These are phyloP conservation scores for Pisolithus tinctorius DNA, from an alignment of 768 basidiomycete genomes.

Conservation along the genomic window DNA sequence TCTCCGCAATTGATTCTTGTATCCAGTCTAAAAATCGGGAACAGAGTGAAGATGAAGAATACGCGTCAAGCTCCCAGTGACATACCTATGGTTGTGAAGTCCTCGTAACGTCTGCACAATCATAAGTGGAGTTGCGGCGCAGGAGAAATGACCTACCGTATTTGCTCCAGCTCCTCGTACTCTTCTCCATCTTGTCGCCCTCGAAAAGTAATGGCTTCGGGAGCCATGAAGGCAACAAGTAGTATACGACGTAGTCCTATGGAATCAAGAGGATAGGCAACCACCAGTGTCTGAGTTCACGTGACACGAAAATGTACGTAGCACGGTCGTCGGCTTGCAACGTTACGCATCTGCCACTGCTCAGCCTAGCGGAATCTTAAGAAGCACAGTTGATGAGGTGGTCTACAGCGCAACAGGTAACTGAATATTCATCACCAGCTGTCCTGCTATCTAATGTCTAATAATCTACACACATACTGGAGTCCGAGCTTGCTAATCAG, in stretches of 20 bases:
- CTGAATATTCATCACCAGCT: not conserved
- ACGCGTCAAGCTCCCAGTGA: conserved; percentile 9
- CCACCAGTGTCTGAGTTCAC: too few species aligned
- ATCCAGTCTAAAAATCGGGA: conserved; percentile 73
- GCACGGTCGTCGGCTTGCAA: too few species aligned
- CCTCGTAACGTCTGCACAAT: conserved; percentile 73
- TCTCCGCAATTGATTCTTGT: conserved; percentile 87
- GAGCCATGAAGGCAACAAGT: conserved; percentile 15
- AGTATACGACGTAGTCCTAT: not conserved
- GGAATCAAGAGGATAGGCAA: not conserved
- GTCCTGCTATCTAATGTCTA: not conserved
- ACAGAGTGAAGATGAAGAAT: conserved; percentile 6
- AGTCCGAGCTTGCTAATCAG: not conserved
- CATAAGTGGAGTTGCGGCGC: conserved; percentile 10
- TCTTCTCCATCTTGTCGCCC: conserved; percentile 28
- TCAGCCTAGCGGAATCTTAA: too few species aligned
- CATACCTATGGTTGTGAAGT: conserved; percentile 90
- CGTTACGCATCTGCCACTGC: too few species aligned
- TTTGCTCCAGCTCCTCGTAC: conserved; percentile 61
- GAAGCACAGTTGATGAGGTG: too few species aligned
- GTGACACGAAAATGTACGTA: too few species aligned
- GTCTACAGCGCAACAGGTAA: too few species aligned
- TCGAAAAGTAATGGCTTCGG: conserved; percentile 16
- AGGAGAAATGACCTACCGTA: conserved; percentile 37
- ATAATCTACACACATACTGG: not conserved